Conservation (phyloP, 371 early-diverging fungal genomes). For the Choanephora cucurbitarum region DNA sequence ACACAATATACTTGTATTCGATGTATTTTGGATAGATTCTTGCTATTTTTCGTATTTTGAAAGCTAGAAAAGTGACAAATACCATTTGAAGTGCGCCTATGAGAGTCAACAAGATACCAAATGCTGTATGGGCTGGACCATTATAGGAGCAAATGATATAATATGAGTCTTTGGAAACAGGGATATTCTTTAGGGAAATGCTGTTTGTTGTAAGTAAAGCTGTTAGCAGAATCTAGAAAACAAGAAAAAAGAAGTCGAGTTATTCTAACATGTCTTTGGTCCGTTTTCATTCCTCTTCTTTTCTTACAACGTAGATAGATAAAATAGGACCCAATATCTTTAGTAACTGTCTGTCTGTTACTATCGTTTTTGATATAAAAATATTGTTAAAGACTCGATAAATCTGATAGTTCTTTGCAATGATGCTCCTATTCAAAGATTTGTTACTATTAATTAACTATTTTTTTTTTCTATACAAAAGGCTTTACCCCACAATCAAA, state of each 20-base stretch:
- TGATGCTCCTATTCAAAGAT: constrained; percentile 37
- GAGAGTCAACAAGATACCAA: constrained; percentile 35
- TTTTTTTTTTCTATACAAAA: not conserved
- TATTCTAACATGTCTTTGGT: no score
- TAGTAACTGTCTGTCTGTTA: constrained; percentile 54
- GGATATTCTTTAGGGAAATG: constrained; percentile 31
- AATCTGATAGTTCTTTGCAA: constrained; percentile 61
- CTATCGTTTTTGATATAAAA: constrained; percentile 59
- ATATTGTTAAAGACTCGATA: constrained; percentile 64
- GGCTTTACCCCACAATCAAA: constrained; percentile 47
- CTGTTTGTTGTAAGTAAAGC: constrained; percentile 43
- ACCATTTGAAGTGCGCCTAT: constrained; percentile 41
- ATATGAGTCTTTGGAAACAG: constrained; percentile 37
- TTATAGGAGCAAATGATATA: constrained; percentile 49
- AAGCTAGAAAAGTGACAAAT: constrained; percentile 55
- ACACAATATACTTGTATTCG: constrained; percentile 60
- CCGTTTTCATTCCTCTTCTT: no score
- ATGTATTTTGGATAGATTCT: constrained; percentile 54
- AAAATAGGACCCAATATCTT: constrained; percentile 58
- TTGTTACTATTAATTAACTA: not conserved
- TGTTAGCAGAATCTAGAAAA: constrained; percentile 40
- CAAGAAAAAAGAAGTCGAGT: no score
- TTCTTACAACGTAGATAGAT: constrained; percentile 46
- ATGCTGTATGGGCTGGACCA: constrained; percentile 32
- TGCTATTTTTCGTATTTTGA: constrained; percentile 58